These are phyloP conservation scores for Smithsoniella earleae DNA, from an alignment of 163 green algal genomes.

Conservation along the genomic window DNA sequence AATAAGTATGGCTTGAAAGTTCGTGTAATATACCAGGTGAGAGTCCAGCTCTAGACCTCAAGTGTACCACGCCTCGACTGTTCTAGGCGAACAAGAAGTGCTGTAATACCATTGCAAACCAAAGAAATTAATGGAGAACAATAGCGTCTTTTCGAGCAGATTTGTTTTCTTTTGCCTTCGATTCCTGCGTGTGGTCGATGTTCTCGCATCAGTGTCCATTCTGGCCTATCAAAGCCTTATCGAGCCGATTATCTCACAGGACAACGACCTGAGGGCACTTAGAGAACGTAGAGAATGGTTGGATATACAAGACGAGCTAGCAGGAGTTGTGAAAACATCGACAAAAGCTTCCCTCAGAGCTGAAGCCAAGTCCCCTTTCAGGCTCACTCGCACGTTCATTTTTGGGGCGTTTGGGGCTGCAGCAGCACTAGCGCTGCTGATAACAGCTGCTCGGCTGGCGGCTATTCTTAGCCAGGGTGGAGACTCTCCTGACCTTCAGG, in stretches of 20 bases:
- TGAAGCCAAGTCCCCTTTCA: slow-evolving; percentile 77
- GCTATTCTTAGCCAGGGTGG: background rate
- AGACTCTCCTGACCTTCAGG: slow-evolving; percentile 9
- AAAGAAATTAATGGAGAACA: background rate
- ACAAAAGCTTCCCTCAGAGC: slow-evolving; percentile 53
- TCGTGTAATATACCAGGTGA: slow-evolving; percentile 60
- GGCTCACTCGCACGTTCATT: slow-evolving; percentile 67
- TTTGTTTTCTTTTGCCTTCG: background rate
- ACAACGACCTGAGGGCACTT: slow-evolving; percentile 71
- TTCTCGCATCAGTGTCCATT: no score
- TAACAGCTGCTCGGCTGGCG: slow-evolving; percentile 60
- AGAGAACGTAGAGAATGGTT: slow-evolving; percentile 76
- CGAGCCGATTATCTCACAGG: no score
- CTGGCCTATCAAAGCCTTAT: no score
- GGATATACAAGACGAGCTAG: slow-evolving; percentile 53
- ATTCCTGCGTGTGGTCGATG: no score
- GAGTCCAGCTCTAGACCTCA: background rate
- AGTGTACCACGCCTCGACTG: background rate
- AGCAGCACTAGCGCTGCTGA: slow-evolving; percentile 66
- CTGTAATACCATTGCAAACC: background rate
- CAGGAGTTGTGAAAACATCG: slow-evolving; percentile 52
- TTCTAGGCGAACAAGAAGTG: background rate
- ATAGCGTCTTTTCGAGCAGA: background rate
- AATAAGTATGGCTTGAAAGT: slow-evolving; percentile 79
- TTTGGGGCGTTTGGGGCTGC: slow-evolving; percentile 59